These are phyloP conservation scores for Leucosporidium creatinivorum DNA, from an alignment of 768 basidiomycete species.

Conservation along the genomic window DNA sequence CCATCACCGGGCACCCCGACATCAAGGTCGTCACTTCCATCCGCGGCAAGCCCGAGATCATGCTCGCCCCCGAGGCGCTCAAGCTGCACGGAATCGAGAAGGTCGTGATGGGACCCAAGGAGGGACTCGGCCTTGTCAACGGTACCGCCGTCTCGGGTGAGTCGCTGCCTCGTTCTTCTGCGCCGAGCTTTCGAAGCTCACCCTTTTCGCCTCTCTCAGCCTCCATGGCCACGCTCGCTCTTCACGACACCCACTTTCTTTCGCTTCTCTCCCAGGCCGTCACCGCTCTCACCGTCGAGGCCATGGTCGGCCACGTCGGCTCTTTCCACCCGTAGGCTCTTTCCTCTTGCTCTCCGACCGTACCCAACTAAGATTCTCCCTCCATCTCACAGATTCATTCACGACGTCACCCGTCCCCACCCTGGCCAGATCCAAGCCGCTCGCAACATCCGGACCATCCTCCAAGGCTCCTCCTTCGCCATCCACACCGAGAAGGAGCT, in stretches of 20 bases:
- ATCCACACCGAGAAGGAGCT: slow-evolving; percentile 65
- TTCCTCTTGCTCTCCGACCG: background rate
- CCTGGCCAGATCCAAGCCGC: slow-evolving; percentile 77
- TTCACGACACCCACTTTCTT: slow-evolving; percentile 56
- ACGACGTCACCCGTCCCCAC: slow-evolving; percentile 64
- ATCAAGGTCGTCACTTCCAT: slow-evolving; percentile 51
- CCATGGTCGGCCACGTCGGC: slow-evolving; percentile 56
- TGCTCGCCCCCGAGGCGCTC: slow-evolving; percentile 39
- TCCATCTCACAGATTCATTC: slow-evolving; percentile 69
- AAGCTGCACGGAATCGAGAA: slow-evolving; percentile 54
- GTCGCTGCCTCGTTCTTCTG: slow-evolving; percentile 40
- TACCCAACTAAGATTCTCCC: too few species aligned
- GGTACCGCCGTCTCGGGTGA: slow-evolving; percentile 51
- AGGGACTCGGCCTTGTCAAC: slow-evolving; percentile 49
- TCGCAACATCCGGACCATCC: slow-evolving; percentile 58
- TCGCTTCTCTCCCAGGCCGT: slow-evolving; percentile 52
- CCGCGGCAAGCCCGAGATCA: slow-evolving; percentile 23
- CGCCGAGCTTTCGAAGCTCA: slow-evolving; percentile 46
- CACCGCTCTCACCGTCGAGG: slow-evolving; percentile 79
- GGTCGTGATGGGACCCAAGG: slow-evolving; percentile 48
- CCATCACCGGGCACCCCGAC: slow-evolving; percentile 69
- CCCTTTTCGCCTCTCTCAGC: too few species aligned
- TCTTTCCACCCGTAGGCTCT: slow-evolving; percentile 26
- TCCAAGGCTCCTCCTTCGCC: slow-evolving; percentile 64
- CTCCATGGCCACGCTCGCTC: slow-evolving; percentile 64